Conservation (phyloP, 139 green algal species). For the Chlamydomonas sp. region DNA sequence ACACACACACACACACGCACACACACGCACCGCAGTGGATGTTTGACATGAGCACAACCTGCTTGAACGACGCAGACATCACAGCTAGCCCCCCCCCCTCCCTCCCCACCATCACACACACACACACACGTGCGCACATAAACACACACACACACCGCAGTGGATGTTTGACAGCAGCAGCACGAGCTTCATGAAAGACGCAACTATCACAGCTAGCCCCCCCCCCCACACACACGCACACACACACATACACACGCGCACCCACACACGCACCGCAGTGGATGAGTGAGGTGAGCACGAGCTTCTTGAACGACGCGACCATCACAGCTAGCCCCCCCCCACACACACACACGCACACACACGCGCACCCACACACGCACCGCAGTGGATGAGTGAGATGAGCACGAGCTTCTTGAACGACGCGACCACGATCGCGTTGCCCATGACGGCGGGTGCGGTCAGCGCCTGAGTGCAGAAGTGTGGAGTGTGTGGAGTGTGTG, state of each 20-base stretch:
- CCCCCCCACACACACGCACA: no score
- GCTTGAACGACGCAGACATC: neutral
- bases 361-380: conserved; percentile 14
- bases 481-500: no score
- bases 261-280: neutral
- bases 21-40: neutral
- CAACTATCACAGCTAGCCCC: neutral
- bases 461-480: no score
- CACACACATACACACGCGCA: neutral
- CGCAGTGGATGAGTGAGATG: conserved; percentile 66
- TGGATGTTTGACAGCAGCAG: neutral
- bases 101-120: neutral
- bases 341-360: no score
- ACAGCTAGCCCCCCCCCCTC: neutral
- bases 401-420: conserved; percentile 85
- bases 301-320: neutral
- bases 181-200: neutral
- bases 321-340: no score
- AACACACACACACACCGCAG: neutral
- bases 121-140: neutral
- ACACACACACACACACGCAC: no score
- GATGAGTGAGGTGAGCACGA: neutral
- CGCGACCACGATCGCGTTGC: conserved; percentile 78
- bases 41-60: no score
- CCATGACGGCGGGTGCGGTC: conserved; percentile 59